These are phyloP conservation scores for Boletus reticulatus DNA, from an alignment of 768 basidiomycete genomes.

Conservation along the genomic window DNA sequence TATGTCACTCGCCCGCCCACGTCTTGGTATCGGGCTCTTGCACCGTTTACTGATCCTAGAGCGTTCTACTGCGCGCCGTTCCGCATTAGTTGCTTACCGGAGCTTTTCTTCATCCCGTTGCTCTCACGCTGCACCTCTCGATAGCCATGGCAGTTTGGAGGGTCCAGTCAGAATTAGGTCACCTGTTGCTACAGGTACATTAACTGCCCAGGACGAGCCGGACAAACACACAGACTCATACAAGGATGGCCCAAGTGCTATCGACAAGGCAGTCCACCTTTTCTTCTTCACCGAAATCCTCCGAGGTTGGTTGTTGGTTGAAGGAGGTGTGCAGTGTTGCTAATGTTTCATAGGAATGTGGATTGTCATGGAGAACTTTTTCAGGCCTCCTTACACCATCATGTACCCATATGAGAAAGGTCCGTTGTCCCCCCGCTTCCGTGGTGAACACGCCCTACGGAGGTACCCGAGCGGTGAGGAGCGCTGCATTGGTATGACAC, in stretches of 20 bases:
- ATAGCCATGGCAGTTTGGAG: slow-evolving; percentile 16
- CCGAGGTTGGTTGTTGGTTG: slow-evolving; percentile 61
- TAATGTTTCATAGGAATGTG: slow-evolving; percentile 76
- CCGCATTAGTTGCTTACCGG: slow-evolving; percentile 46
- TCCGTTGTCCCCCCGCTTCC: slow-evolving; percentile 94
- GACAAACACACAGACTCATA: slow-evolving; percentile 65
- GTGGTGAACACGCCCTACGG: slow-evolving; percentile 96
- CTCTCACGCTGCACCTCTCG: slow-evolving; percentile 19
- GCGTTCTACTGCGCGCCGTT: slow-evolving; percentile 30
- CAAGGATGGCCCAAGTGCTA: slow-evolving; percentile 78
- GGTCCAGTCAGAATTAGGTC: slow-evolving; percentile 31
- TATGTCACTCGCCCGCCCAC: slow-evolving; percentile 58
- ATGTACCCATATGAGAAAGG: slow-evolving; percentile 99
- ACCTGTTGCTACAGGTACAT: slow-evolving; percentile 32
- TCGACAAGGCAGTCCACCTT: slow-evolving; percentile 93
- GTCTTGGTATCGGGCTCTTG: slow-evolving; percentile 51
- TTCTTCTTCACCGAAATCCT: slow-evolving; percentile 99
- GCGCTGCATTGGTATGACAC: slow-evolving; percentile 87
- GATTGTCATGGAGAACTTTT: slow-evolving; percentile 91
- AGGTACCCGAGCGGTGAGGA: slow-evolving; percentile 98
- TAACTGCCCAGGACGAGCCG: slow-evolving; percentile 39
- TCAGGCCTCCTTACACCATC: slow-evolving; percentile 96
- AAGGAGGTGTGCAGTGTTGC: slow-evolving; percentile 1
- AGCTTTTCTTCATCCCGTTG: slow-evolving; percentile 27
- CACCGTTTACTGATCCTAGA: slow-evolving; percentile 36